Base-by-base conservation (phyloP, 345 rosid species). In the Linum trigynum region DNA sequence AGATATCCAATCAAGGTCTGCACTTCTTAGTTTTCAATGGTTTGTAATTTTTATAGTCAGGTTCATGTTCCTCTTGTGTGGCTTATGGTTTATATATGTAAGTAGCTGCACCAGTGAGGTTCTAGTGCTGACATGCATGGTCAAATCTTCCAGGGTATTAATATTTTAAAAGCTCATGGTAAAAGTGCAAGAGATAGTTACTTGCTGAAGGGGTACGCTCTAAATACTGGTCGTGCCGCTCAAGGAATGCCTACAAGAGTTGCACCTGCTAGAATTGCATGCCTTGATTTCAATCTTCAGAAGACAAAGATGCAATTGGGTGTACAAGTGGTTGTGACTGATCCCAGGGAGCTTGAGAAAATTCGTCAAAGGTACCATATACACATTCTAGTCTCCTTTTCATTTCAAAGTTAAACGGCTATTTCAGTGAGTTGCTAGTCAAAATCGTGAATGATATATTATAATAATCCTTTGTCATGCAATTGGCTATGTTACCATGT, bases 271-370 rank as follows among this genome's bases (percentile, higher is more conserved):
- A 91, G 75, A 80, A 84, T 94, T 72, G 97, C 99, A 10, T 87
- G 95, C 74, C 97, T 91, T 56, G 99, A 95, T 80, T 89, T 95
- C 64, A 95, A 91, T 75, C 90, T 95, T 63, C 96, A 95, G 82
- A 95, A 84, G 79, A 89, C 95, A 61, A 95, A 95, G 79, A 87
- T 91, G 96, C 97, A 89, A 76, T 42, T 91, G 79, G 99, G 96
- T 71, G 85, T 95, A 76, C 99, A 94, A 78, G 95, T 94, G 61
- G 77, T 94, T 40, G 97, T 94, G 59, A 75, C 74, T 42, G 95
- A 94, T 85, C 99, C 99, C 38, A 88, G 96, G 79, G 99, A 94
- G 79, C 99, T 94, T 43, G 99, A 94, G 75, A 94, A 84, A 72
- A 88, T 90, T 76, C 95, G 99, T 67, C 84, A 87, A 73, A 95